Evolutionary conservation across 306 rosid genomes (phyloP), one percentile per base, ranked within the genome.

Genomic region (Prunus mira): DNA sequence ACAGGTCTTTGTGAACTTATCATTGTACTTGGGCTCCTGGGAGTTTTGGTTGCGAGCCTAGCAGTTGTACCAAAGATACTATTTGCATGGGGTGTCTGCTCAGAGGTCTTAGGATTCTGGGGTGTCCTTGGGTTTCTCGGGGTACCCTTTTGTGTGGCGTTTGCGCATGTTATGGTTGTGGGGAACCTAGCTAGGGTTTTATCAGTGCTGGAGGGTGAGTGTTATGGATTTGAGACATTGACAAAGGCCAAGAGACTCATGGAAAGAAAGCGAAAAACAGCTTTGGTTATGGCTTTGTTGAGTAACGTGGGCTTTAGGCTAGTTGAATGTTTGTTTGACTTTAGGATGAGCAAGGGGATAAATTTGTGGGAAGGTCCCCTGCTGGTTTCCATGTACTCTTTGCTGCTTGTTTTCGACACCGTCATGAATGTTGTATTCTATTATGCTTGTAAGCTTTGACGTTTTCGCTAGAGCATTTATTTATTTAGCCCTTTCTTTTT

Each of bases 311-410:
- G 82, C 19, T 60, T 72, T 72, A 43, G 78, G 64, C 18, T 79
- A 14, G 69, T 79, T 27, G 82, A 65, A 49, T 24, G 69, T 55
- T 58, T 72, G 73, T 79, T 79, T 28, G 82, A 79, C 62, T 65
- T 72, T 19, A 79, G 78, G 61, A n/a, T 79, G 78, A 52, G 62
- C 51, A 72, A 47, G 41, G 78, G 82, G 18, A 72, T 79, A 61
- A 56, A 60, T 54, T 55, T 79, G 5, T 79, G 82, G 73, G 82
- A 79, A 73, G 78, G 67, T 28, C 78, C 78, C 30, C 11, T 79
- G 25, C 47, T 79, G 74, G 78, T 79, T 79, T 79, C 82, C 25
- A 79, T 79, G 82, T 79, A 73, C 66, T 73, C 82, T 32, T 79
- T 47, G 10, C 45, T 65, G 62, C 74, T 73, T 46, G 78, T 79